phyloP scores from a whole-genome alignment of 1,284 basidiomycete species.

The Irpex rosettiformis region DNA sequence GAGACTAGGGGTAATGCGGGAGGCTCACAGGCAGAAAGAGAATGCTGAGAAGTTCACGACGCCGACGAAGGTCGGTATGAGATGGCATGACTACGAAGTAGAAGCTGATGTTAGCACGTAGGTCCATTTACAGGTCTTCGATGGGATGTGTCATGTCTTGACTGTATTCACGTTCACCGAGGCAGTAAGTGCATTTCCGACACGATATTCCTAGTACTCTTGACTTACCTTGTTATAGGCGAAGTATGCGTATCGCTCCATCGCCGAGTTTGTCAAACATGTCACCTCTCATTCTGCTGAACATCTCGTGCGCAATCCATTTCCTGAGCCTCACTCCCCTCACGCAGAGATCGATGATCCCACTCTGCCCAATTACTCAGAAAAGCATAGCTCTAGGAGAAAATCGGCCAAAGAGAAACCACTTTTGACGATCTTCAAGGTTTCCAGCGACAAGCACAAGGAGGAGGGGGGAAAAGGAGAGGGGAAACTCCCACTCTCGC shows the following conservation, averaged over 20 bases:
- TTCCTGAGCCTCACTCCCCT: constrained; percentile 40
- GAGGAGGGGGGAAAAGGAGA: not conserved
- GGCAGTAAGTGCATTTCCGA: constrained; percentile 35
- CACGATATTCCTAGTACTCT: not conserved
- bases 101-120: constrained; percentile 16
- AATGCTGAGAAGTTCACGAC: constrained; percentile 51
- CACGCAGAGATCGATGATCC: constrained; percentile 25
- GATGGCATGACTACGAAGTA: not conserved
- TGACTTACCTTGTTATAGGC: constrained; percentile 33
- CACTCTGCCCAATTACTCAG: constrained; percentile 17
- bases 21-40: constrained; percentile 45
- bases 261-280: constrained; percentile 54
- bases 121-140: constrained; percentile 76
- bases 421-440: not conserved
- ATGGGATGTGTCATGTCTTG: constrained; percentile 67
- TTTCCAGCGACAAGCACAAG: not conserved
- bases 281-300: constrained; percentile 38
- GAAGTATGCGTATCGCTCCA: constrained; percentile 54
- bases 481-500: not conserved
- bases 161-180: constrained; percentile 72
- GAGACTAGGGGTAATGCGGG: constrained; percentile 50
- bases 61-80: constrained; percentile 59
- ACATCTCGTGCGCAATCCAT: constrained; percentile 38
- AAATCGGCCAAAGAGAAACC: not conserved
- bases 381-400: constrained; percentile 12